phyloP scores from a whole-genome alignment of 495 filamentous ascomycete genomes.

The Talaromyces ruber region DNA sequence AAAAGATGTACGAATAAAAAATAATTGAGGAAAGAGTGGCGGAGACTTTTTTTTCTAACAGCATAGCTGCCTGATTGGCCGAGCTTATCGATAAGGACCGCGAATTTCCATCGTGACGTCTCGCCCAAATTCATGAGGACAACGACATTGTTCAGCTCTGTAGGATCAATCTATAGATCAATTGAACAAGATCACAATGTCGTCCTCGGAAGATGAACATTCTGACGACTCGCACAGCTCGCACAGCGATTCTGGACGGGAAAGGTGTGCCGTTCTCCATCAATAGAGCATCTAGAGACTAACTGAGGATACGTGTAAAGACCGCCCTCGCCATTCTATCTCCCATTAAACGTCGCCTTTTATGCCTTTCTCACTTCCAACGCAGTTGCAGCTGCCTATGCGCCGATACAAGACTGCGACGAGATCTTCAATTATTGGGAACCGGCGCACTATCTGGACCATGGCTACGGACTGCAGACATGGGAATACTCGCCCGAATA shows the following conservation, averaged over 20 bases:
- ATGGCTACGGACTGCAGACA: constrained; percentile 90
- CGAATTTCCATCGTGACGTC: neutral
- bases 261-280: neutral
- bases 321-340: constrained; percentile 49
- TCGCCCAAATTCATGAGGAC: neutral
- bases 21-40: constrained; percentile 10
- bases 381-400: constrained; percentile 65
- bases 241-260: neutral
- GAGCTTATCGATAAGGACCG: constrained; percentile 23
- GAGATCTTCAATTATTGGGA: constrained; percentile 99
- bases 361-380: constrained; percentile 69
- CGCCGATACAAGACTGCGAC: constrained; percentile 96
- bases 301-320: constrained; percentile 20
- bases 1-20: neutral
- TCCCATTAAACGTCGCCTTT: constrained; percentile 66
- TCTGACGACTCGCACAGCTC: neutral
- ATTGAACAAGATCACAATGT: neutral
- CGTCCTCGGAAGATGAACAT: constrained; percentile 7
- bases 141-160: neutral
- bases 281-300: neutral
- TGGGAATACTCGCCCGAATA: constrained; percentile 99
- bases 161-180: neutral
- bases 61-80: constrained; percentile 22
- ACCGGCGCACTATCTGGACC: constrained; percentile 86
- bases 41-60: constrained; percentile 23